phyloP scores from a whole-genome alignment of 176 grass and related monocot species.

The Cymbopogon citratus region DNA sequence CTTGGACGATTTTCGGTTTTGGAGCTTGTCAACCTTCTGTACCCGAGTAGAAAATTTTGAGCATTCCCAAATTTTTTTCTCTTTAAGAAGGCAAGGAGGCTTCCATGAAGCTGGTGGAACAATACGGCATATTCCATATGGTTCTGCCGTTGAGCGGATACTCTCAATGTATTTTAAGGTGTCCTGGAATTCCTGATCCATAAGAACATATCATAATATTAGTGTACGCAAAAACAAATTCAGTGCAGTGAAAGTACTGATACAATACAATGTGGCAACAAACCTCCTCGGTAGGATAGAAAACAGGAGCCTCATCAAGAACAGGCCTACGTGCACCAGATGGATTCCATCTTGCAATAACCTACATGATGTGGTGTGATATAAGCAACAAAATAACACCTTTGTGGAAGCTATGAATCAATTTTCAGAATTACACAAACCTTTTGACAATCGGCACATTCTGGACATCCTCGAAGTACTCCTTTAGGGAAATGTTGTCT shows the following conservation, averaged over 20 bases:
- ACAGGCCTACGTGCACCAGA: constrained; percentile 45
- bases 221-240: background rate
- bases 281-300: constrained; percentile 88
- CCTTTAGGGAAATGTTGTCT: constrained; percentile 66
- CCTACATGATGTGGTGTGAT: constrained; percentile 29
- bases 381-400: constrained; percentile 12
- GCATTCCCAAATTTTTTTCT: constrained; percentile 60
- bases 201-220: constrained; percentile 20
- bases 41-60: constrained; percentile 76
- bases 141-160: constrained; percentile 62
- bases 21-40: constrained; percentile 85
- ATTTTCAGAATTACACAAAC: constrained; percentile 30
- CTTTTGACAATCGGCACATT: constrained; percentile 73
- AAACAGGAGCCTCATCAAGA: constrained; percentile 86
- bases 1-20: constrained; percentile 71
- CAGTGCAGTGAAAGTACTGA: background rate
- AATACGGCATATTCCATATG: constrained; percentile 88
- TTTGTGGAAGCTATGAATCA: background rate
- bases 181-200: constrained; percentile 77
- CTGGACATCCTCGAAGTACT: constrained; percentile 75
- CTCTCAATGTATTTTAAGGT: constrained; percentile 83
- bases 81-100: constrained; percentile 80
- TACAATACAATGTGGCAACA: background rate
- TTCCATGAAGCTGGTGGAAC: constrained; percentile 91
- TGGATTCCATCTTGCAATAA: constrained; percentile 82